Conservation (phyloP, 768 basidiomycete species). For the Glaciozyma antarctica region DNA sequence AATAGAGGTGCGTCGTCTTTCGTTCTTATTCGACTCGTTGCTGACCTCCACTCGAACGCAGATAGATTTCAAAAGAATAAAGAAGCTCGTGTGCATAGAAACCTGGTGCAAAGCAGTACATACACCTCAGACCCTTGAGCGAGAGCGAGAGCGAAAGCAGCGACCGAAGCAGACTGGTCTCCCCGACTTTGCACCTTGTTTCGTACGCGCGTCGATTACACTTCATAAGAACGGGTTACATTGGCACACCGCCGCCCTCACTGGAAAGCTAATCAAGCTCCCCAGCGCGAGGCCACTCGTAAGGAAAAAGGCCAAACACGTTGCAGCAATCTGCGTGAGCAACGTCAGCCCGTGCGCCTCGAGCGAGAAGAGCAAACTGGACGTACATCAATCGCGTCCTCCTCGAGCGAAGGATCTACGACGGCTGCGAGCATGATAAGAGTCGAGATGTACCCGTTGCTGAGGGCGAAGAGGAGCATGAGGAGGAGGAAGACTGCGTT, state of each 20-base stretch:
- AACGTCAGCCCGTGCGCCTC: neutral
- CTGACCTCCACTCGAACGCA: no score
- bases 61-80: no score
- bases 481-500: constrained; percentile 28
- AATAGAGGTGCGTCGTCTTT: no score
- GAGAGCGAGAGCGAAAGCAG: no score
- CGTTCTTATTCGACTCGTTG: no score
- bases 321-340: constrained; percentile 14
- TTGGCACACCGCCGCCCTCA: constrained; percentile 13
- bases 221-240: constrained; percentile 19
- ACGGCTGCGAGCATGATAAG: constrained; percentile 34
- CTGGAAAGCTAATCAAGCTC: constrained; percentile 22
- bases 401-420: constrained; percentile 25
- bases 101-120: no score
- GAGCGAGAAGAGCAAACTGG: neutral
- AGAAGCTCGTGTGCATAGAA: no score
- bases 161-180: no score
- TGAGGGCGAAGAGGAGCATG: constrained; percentile 32
- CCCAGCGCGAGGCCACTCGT: constrained; percentile 28
- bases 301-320: constrained; percentile 32
- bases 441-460: constrained; percentile 34
- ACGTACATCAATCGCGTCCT: constrained; percentile 28
- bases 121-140: no score
- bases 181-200: no score
- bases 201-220: no score